phyloP scores from a whole-genome alignment of 1,139 yeast genomes.

The Suhomyces maxii region DNA sequence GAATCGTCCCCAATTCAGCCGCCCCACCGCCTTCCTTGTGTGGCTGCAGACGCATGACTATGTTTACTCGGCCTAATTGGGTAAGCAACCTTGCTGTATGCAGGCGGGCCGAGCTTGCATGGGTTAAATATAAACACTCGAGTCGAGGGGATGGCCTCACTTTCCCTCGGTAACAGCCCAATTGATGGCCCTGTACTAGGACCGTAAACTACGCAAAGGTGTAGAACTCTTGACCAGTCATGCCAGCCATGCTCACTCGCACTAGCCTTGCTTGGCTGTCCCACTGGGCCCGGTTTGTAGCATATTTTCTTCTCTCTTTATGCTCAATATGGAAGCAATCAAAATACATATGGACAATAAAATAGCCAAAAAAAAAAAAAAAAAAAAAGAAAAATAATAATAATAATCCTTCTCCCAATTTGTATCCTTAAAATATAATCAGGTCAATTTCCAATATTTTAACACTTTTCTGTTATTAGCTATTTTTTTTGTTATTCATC shows the following conservation, averaged over 20 bases:
- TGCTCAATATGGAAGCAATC: constrained; percentile 10
- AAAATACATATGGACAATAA: constrained; percentile 8
- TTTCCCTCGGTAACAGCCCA: neutral
- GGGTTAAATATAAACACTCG: constrained; percentile 4
- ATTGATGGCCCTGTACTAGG: no score
- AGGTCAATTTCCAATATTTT: neutral
- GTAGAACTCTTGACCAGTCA: neutral
- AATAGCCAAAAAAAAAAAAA: constrained; percentile 4
- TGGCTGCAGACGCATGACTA: constrained; percentile 4
- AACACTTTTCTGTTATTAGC: neutral
- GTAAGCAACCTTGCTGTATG: constrained; percentile 1
- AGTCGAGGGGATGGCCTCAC: neutral
- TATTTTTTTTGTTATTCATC: no score
- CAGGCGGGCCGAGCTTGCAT: neutral
- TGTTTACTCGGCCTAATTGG: constrained; percentile 5
- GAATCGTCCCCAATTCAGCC: constrained; percentile 4
- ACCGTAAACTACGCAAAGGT: neutral
- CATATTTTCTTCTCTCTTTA: neutral
- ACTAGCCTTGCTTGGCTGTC: no score
- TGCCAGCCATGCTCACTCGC: no score
- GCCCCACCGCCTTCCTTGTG: neutral
- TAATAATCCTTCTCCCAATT: neutral
- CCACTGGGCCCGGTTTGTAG: neutral
- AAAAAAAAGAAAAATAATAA: neutral
- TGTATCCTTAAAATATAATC: constrained; percentile 6